A percentile compares a stretch with the other conserved stretches of the same genome.
phyloP scores from a whole-genome alignment of 2,329 filamentous ascomycete genomes.

The Aotearoamyces nothofagi region DNA sequence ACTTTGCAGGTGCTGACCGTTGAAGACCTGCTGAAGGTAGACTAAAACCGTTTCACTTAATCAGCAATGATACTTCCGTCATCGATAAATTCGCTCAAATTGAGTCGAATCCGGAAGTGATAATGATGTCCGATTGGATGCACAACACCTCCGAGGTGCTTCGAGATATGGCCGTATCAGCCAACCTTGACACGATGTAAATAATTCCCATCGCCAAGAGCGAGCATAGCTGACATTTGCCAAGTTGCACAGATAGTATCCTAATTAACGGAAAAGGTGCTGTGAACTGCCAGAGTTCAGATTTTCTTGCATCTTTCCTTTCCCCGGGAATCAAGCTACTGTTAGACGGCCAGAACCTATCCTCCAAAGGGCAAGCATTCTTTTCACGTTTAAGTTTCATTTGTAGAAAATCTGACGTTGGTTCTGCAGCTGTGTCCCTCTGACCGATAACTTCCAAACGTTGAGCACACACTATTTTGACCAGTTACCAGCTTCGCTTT shows the following conservation, averaged over 20 bases:
- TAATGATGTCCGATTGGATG: slow-evolving; percentile 10
- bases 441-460: slow-evolving; percentile 8
- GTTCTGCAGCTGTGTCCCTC: slow-evolving; percentile 10
- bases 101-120: slow-evolving; percentile 3
- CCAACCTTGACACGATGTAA: slow-evolving; percentile 8
- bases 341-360: slow-evolving; percentile 6
- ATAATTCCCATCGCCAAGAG: background rate
- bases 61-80: slow-evolving; percentile 5
- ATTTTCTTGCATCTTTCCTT: slow-evolving; percentile 5
- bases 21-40: slow-evolving; percentile 4
- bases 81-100: slow-evolving; percentile 4
- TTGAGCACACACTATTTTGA: slow-evolving; percentile 13
- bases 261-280: slow-evolving; percentile 12
- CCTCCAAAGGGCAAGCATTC: slow-evolving; percentile 17
- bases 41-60: slow-evolving; percentile 5
- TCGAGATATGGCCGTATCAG: slow-evolving; percentile 2
- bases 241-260: slow-evolving; percentile 9
- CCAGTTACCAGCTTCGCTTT: slow-evolving; percentile 12
- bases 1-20: background rate
- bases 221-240: too few relatives aligned
- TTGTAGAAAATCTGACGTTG: slow-evolving; percentile 11
- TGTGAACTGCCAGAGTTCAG: slow-evolving; percentile 10
- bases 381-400: slow-evolving; percentile 14
- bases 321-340: slow-evolving; percentile 3
- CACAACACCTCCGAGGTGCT: slow-evolving; percentile 8